Evolutionary conservation across 805 yeast genomes (phyloP).

Genomic region (Yarrowia sp.): DNA sequence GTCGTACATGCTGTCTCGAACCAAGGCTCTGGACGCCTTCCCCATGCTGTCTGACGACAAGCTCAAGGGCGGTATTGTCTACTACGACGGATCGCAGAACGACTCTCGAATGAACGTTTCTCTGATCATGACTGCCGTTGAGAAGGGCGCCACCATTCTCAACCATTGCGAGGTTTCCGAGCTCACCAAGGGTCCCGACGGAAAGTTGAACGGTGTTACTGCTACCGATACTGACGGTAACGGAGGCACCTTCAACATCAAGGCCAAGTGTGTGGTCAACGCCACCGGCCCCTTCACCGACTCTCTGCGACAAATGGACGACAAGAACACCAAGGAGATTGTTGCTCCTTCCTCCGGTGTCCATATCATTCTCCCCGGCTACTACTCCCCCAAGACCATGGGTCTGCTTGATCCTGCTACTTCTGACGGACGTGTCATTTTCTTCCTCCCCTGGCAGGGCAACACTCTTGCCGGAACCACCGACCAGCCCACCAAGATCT

Average conservation of each 20-base stretch:
- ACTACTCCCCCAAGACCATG: constrained; percentile 80
- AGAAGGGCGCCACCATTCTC: constrained; percentile 83
- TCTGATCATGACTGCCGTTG: constrained; percentile 79
- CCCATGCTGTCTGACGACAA: constrained; percentile 80
- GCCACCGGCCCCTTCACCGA: constrained; percentile 97
- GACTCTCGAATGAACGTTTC: constrained; percentile 88
- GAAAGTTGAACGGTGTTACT: constrained; percentile 68
- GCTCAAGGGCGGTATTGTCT: constrained; percentile 86
- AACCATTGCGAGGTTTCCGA: constrained; percentile 83
- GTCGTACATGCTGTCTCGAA: constrained; percentile 68
- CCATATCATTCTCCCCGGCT: constrained; percentile 88
- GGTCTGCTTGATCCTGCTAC: constrained; percentile 92
- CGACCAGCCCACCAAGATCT: constrained; percentile 63
- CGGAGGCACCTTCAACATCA: constrained; percentile 58
- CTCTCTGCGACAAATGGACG: constrained; percentile 80
- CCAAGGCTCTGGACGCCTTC: constrained; percentile 66
- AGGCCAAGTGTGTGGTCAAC: constrained; percentile 74
- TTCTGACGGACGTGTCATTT: constrained; percentile 93
- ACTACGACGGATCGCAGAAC: constrained; percentile 93
- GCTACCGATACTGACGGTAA: constrained; percentile 55
- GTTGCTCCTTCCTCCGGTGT: constrained; percentile 95
- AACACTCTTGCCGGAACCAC: constrained; percentile 96
- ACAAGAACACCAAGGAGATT: constrained; percentile 56
- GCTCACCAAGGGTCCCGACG: constrained; percentile 60
- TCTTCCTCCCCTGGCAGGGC: constrained; percentile 97